A percentile compares a stretch with the other conserved stretches of the same genome.
phyloP scores from a whole-genome alignment of 1,284 basidiomycete genomes.

The Papiliotrema flavescens region DNA sequence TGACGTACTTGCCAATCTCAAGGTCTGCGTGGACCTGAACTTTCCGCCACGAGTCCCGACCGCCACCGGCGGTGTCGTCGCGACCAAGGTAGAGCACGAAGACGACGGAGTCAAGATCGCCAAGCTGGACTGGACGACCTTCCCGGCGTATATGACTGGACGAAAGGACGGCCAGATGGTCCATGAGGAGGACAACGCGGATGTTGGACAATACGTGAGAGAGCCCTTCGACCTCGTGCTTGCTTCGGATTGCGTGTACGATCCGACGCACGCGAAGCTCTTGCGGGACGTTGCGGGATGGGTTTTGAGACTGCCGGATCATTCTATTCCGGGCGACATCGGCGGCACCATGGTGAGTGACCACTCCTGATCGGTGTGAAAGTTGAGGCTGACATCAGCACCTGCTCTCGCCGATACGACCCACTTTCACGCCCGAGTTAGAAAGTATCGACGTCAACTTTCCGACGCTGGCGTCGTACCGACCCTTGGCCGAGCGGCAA shows the following conservation, averaged over 20 bases:
- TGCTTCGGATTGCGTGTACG: slow-evolving; percentile 48
- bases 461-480: slow-evolving; percentile 31
- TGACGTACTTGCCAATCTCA: slow-evolving; percentile 68
- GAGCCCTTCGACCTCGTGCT: slow-evolving; percentile 46
- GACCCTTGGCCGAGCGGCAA: slow-evolving; percentile 21
- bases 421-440: slow-evolving; percentile 48
- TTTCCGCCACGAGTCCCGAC: slow-evolving; percentile 42
- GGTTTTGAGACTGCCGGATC: slow-evolving; percentile 37
- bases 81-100: neutral
- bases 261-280: slow-evolving; percentile 45
- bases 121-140: slow-evolving; percentile 68
- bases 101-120: slow-evolving; percentile 49
- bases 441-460: slow-evolving; percentile 43
- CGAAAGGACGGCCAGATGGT: slow-evolving; percentile 7
- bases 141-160: slow-evolving; percentile 39
- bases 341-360: slow-evolving; percentile 44
- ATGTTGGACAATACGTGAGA: slow-evolving; percentile 15
- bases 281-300: slow-evolving; percentile 41
- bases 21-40: slow-evolving; percentile 63
- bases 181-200: slow-evolving; percentile 8
- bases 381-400: slow-evolving; percentile 24
- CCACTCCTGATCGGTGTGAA: neutral
- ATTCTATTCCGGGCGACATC: slow-evolving; percentile 12
- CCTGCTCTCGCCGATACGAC: slow-evolving; percentile 45
- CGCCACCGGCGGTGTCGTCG: neutral